Evolutionary conservation across 176 grass and related monocot species (phyloP), one percentile per base, ranked within the genome.

Genomic region (Bothriochloa decipiens): DNA sequence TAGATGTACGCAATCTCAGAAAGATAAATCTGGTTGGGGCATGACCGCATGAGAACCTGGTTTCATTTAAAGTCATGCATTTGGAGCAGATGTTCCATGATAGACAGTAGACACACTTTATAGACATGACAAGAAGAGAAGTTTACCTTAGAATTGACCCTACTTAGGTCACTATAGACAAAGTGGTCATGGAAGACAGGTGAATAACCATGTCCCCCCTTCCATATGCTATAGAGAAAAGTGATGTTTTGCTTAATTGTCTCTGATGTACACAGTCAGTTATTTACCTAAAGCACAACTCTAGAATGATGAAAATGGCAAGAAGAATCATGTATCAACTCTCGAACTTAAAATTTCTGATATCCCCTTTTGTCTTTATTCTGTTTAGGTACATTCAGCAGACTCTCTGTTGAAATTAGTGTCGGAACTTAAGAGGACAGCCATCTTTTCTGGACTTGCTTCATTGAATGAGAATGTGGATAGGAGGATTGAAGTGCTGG

Each of bases 401-500:
- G 96, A 98, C 70, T 90, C 91, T 68, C 36, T 98, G 47, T 81
- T 93, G 70, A 98, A 98, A 81, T 55, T 98, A 87, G 93, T 98
- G 15, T 92, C 93, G 0, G 89, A 98, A 50, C 89, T 98, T 78
- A 96, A 98, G 86, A 94, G 91, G 70, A 96, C 91, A 39, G 96
- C 96, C 29, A 95, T 98, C 26, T 98, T 98, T 82, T 98, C 96
- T 25, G 91, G 96, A 68, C 92, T 96, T 63, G 91, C 82, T 73
- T 93, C 93, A 4, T 83, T 96, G 80, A 98, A 87, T 64, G 93
- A 98, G 81, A 95, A 96, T 81, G 96, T 98, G 60, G 96, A 94
- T 65, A 78, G 89, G 61, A 84, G 89, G 65, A 90, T 95, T 20
- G 93, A 90, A 75, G 89, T 91, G 14, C 84, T 96, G 14, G 82